Percentiles rank a stretch among this genome's conserved stretches.
Conservation (phyloP, 345 rosid species). For the Mercurialis annua region DNA sequence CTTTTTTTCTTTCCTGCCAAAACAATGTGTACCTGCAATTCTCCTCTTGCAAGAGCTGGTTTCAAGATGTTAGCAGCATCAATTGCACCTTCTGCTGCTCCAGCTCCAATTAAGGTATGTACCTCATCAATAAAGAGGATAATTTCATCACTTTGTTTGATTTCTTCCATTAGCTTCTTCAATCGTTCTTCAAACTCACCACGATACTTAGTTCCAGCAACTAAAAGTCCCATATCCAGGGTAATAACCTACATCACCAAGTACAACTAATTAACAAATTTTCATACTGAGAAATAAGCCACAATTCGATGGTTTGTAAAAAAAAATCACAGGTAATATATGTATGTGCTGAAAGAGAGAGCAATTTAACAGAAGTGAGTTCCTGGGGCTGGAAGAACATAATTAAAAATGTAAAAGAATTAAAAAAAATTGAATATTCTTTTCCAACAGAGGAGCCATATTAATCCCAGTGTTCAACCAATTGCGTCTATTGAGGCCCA, state of each 20-base stretch:
- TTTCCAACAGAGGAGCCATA: background rate
- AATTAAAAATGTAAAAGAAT: background rate
- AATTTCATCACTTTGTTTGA: slow-evolving; percentile 95
- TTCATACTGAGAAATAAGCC: background rate
- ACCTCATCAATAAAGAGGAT: slow-evolving; percentile 98
- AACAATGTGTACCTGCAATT: slow-evolving; percentile 77
- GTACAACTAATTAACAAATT: background rate
- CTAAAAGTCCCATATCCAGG: slow-evolving; percentile 99
- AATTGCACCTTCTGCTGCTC: slow-evolving; percentile 99
- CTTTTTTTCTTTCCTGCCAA: no score
- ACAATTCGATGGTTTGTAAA: no score
- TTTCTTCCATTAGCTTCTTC: slow-evolving; percentile 99
- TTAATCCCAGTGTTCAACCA: background rate
- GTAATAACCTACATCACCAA: slow-evolving; percentile 64
- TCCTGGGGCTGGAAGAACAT: background rate
- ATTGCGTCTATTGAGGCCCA: background rate
- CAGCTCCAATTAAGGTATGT: slow-evolving; percentile 96
- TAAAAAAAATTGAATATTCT: no score
- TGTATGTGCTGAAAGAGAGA: background rate
- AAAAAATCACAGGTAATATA: background rate
- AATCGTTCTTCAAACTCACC: slow-evolving; percentile 98
- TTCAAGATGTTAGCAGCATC: slow-evolving; percentile 99
- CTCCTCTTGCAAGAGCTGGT: slow-evolving; percentile 99
- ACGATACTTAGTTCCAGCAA: slow-evolving; percentile 98
- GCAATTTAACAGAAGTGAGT: no score